A percentile compares a stretch with the other conserved stretches of the same genome.
Conservation (phyloP, 2,329 filamentous ascomycete genomes). For the Cladosporium oxysporum region DNA sequence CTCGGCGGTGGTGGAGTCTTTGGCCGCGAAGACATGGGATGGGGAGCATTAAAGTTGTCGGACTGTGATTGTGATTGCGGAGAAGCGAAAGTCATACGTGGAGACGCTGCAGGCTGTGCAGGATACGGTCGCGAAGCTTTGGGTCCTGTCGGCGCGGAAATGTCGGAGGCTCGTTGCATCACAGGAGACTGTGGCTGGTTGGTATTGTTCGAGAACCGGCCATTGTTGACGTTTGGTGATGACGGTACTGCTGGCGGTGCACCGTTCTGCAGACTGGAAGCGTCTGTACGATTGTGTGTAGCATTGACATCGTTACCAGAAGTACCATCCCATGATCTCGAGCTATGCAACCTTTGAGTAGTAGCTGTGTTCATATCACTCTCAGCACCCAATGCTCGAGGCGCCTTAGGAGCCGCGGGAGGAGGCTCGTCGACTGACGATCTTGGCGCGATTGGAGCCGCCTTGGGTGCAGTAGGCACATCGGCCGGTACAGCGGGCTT, state of each 20-base stretch:
- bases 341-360: conserved; percentile 33
- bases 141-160: conserved; percentile 35
- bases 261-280: conserved; percentile 18
- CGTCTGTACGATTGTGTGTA: conserved; percentile 27
- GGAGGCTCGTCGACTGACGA: conserved; percentile 31
- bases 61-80: conserved; percentile 29
- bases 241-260: conserved; percentile 22
- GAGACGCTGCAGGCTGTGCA: conserved; percentile 29
- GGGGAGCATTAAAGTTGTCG: conserved; percentile 19
- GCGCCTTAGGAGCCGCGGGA: conserved; percentile 36
- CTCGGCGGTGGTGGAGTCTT: conserved; percentile 29
- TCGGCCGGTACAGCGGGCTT: conserved; percentile 11
- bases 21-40: conserved; percentile 2
- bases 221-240: conserved; percentile 27
- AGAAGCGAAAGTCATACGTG: conserved; percentile 31
- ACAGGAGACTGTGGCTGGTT: conserved; percentile 31
- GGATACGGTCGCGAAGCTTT: conserved; percentile 32
- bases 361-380: conserved; percentile 25
- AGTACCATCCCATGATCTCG: conserved; percentile 32
- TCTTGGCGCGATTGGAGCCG: conserved; percentile 43
- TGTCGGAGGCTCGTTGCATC: conserved; percentile 29
- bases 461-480: conserved; percentile 40
- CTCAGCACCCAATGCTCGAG: conserved; percentile 33
- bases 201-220: conserved; percentile 25
- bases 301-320: conserved; percentile 31